A percentile compares a stretch with the other conserved stretches of the same genome.
Conservation (phyloP, 2,329 filamentous ascomycete genomes). For the Aspergillus ibericus region DNA sequence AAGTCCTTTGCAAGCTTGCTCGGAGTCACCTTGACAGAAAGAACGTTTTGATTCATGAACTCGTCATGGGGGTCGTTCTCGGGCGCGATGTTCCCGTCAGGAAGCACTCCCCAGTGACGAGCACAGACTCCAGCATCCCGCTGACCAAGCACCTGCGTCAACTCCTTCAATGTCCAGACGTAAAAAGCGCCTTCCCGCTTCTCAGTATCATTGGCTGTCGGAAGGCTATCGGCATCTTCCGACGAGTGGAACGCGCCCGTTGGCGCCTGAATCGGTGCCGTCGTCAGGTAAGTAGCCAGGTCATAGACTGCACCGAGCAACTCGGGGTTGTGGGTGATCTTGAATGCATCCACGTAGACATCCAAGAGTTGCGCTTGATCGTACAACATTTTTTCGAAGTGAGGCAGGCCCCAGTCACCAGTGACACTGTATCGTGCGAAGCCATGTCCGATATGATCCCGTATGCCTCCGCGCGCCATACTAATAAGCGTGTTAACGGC, state of each 20-base stretch:
- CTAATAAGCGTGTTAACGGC: conserved; percentile 75
- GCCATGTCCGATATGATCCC: conserved; percentile 75
- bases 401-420: conserved; percentile 86
- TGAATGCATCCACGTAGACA: conserved; percentile 83
- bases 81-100: conserved; percentile 81
- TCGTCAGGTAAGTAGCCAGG: conserved; percentile 81
- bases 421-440: conserved; percentile 88
- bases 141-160: conserved; percentile 71
- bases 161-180: conserved; percentile 86
- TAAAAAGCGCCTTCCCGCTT: conserved; percentile 93
- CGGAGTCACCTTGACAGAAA: conserved; percentile 68
- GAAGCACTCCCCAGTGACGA: conserved; percentile 78
- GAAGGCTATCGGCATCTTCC: conserved; percentile 84
- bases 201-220: conserved; percentile 70
- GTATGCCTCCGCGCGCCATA: conserved; percentile 71
- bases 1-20: conserved; percentile 73
- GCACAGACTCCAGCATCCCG: conserved; percentile 72
- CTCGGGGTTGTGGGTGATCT: conserved; percentile 66
- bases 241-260: conserved; percentile 81
- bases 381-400: conserved; percentile 96
- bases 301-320: conserved; percentile 78
- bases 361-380: conserved; percentile 86
- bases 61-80: conserved; percentile 88
- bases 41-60: conserved; percentile 89
- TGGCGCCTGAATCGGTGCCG: conserved; percentile 63